Base-by-base conservation (phyloP, 345 rosid genomes). In the Stellera chamaejasme region DNA sequence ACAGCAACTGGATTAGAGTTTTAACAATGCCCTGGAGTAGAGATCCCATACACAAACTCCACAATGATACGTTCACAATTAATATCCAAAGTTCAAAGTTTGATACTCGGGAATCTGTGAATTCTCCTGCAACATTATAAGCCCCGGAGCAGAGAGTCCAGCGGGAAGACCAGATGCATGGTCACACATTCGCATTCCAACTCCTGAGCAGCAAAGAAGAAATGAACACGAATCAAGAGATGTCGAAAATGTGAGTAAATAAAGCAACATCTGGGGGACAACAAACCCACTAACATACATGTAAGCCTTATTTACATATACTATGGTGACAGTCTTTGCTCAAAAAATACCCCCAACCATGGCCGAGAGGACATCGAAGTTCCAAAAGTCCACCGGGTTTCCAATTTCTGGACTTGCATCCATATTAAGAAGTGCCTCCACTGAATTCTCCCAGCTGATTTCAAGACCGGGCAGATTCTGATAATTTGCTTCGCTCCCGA, bases 301-400 rank as follows among this genome's bases (percentile, higher is more conserved):
- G 81, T 77, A 82, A 32, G 75, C 71, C 68, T 85, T 87, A 81
- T 85, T 77, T 92, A 79, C 94, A 92, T 19, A 71, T n/a, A 36
- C 23, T 19, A 19, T 19, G 23, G 23, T 19, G 23, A 19, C 23
- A 19, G 28, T 59, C 53, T 57, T 64, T 55, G 55, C 71, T 86
- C 70, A 84, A 70, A 75, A 84, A 67, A 61, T 80, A 43, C 73
- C 85, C 58, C 76, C 95, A 9, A 54, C 63, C 64, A 80, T 50
- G 45, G 77, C 32, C 11, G 86, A 65, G 64, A 87, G 54, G 59
- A 89, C 96, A 32, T 81, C 95, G 10, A 87, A 82, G 76, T 68
- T 76, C 99, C 99, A 93, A 26, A 93, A 74, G 19, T 82, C 90
- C 79, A 86, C 53, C 0, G 72, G 39, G 60, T 79, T 75, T 67